A percentile compares a stretch with the other conserved stretches of the same genome.
These are phyloP conservation scores for Nakaseomyces delphensis DNA, from an alignment of 1,139 yeast species.

Conservation along the genomic window DNA sequence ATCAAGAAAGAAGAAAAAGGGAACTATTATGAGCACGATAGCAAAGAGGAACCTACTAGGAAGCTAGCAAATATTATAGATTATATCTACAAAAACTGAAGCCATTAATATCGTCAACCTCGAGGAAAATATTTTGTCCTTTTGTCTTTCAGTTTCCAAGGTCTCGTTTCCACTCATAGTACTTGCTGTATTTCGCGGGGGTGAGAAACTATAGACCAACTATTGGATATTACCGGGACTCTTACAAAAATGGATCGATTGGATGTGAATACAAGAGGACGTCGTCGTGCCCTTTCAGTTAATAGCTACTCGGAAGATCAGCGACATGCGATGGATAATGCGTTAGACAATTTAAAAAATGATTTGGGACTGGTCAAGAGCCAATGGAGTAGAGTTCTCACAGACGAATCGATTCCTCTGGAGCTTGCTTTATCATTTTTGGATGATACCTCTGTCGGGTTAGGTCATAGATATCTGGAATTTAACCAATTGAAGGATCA, in stretches of 20 bases:
- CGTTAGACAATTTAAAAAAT: conserved; percentile 25
- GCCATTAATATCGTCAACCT: no score
- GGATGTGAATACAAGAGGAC: conserved; percentile 13
- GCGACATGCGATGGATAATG: conserved; percentile 24
- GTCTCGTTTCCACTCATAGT: no score
- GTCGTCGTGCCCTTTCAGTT: conserved; percentile 27
- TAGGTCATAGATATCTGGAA: conserved; percentile 60
- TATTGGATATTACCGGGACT: no score
- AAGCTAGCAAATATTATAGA: no score
- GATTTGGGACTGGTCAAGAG: conserved; percentile 27
- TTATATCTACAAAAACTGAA: no score
- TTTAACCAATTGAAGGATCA: conserved; percentile 46
- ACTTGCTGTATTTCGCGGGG: no score
- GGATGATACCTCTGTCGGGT: conserved; percentile 82
- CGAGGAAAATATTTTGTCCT: no score
- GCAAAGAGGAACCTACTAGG: no score
- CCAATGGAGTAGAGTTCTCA: conserved; percentile 35
- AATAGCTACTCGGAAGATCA: conserved; percentile 25
- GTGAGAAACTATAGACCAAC: no score
- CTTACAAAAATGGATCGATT: conserved; percentile 16
- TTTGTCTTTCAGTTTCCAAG: no score
- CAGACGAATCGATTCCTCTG: conserved; percentile 59
- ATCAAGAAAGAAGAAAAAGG: no score
- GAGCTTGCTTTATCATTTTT: conserved; percentile 74
- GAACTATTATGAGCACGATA: no score